Conservation (phyloP, 768 basidiomycete genomes). For the Podaxis pistillaris region DNA sequence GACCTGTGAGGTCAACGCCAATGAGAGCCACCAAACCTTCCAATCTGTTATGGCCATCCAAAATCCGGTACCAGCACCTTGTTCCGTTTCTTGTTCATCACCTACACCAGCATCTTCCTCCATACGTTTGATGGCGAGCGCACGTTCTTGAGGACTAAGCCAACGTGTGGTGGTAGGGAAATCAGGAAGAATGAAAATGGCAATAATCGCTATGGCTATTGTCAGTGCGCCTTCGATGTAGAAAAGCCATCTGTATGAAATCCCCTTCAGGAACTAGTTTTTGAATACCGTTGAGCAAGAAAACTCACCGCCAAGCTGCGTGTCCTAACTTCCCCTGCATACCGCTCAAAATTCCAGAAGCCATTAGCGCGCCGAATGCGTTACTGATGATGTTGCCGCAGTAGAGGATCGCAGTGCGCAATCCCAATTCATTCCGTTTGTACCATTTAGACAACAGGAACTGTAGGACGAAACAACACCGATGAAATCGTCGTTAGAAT, state of each 20-base stretch:
- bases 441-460: constrained; percentile 80
- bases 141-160: constrained; percentile 60
- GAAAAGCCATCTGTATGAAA: constrained; percentile 64
- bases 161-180: constrained; percentile 71
- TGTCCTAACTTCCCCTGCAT: constrained; percentile 79
- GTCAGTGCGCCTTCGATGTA: constrained; percentile 71
- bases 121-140: constrained; percentile 64
- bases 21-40: constrained; percentile 82
- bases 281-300: background rate
- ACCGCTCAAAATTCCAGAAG: constrained; percentile 70
- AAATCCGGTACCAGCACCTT: constrained; percentile 43
- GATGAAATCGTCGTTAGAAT: constrained; percentile 4
- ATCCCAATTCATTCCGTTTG: constrained; percentile 69
- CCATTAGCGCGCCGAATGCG: constrained; percentile 82
- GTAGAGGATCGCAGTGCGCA: constrained; percentile 67
- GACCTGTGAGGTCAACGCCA: constrained; percentile 59
- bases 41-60: constrained; percentile 67
- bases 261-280: background rate
- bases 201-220: constrained; percentile 48
- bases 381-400: constrained; percentile 83
- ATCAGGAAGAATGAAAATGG: constrained; percentile 75
- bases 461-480: constrained; percentile 18
- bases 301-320: constrained; percentile 70
- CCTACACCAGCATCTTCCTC: constrained; percentile 60
- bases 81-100: constrained; percentile 45